These are phyloP conservation scores for Calonectria pseudoturangicola DNA, from an alignment of 2,329 filamentous ascomycete genomes.

Conservation along the genomic window DNA sequence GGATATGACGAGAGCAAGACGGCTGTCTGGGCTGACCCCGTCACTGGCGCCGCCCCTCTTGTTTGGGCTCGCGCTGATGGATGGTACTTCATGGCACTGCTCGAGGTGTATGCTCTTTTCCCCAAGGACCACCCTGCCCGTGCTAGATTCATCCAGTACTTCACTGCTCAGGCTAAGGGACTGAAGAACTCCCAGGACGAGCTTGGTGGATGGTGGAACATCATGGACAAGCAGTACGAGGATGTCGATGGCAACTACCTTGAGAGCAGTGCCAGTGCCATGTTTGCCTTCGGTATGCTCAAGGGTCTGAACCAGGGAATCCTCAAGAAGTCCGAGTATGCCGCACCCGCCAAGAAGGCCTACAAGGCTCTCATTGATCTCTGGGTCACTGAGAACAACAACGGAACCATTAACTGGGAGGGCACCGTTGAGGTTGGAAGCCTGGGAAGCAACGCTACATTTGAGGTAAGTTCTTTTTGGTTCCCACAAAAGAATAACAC, in stretches of 20 bases:
- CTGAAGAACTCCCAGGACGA: conserved; percentile 64
- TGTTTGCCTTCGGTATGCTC: conserved; percentile 73
- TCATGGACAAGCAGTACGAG: conserved; percentile 71
- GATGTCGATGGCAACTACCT: conserved; percentile 74
- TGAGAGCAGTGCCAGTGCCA: conserved; percentile 75
- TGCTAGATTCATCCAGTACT: conserved; percentile 61
- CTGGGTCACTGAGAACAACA: conserved; percentile 67
- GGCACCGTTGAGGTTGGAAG: conserved; percentile 72
- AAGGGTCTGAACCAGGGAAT: conserved; percentile 61
- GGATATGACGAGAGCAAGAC: conserved; percentile 71
- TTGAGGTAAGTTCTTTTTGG: conserved; percentile 62
- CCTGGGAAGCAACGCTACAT: conserved; percentile 68
- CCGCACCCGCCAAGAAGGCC: conserved; percentile 49
- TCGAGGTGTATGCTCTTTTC: conserved; percentile 69
- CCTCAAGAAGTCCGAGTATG: conserved; percentile 50
- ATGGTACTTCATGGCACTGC: conserved; percentile 72
- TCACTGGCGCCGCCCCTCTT: conserved; percentile 69
- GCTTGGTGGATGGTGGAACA: conserved; percentile 74
- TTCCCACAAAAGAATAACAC: rapidly evolving
- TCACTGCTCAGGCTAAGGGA: conserved; percentile 63
- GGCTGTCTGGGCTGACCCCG: conserved; percentile 70
- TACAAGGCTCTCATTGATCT: conserved; percentile 62
- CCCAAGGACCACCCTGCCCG: conserved; percentile 61
- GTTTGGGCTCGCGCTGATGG: conserved; percentile 73
- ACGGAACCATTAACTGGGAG: conserved; percentile 70